Conservation (phyloP, 1,284 basidiomycete species). For the Cryptococcus amylolentus region DNA sequence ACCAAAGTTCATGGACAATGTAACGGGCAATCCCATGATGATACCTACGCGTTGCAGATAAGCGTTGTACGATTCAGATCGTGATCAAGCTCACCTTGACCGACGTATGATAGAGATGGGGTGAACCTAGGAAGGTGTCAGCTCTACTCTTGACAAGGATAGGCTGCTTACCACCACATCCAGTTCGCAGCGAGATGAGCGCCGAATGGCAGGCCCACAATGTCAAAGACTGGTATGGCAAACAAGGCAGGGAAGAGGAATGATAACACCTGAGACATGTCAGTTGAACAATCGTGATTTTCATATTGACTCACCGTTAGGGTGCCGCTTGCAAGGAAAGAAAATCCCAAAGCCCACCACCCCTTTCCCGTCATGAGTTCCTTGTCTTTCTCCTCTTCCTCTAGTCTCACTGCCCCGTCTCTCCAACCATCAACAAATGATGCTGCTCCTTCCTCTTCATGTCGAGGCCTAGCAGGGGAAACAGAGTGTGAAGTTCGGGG, state of each 20-base stretch:
- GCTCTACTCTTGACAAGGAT: slow-evolving; percentile 1
- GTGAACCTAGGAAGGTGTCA: slow-evolving; percentile 61
- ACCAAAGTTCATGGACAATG: slow-evolving; percentile 87
- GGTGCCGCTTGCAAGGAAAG: slow-evolving; percentile 65
- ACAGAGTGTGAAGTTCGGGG: slow-evolving; percentile 26
- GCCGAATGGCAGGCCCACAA: slow-evolving; percentile 53
- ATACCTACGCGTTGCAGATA: slow-evolving; percentile 59
- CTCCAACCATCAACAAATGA: too few species aligned
- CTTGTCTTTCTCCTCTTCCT: slow-evolving; percentile 30
- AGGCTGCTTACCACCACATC: slow-evolving; percentile 68
- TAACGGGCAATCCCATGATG: slow-evolving; percentile 96
- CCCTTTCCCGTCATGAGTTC: slow-evolving; percentile 59
- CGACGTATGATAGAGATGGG: slow-evolving; percentile 84
- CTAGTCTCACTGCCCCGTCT: slow-evolving; percentile 4
- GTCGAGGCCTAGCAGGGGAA: slow-evolving; percentile 12
- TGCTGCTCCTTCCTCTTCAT: neutral
- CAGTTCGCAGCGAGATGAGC: slow-evolving; percentile 70
- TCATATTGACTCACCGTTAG: slow-evolving; percentile 62
- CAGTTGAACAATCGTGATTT: slow-evolving; percentile 1
- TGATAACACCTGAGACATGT: slow-evolving; percentile 53
- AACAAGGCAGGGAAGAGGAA: slow-evolving; percentile 86
- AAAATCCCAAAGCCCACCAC: slow-evolving; percentile 69
- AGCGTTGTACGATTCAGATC: neutral
- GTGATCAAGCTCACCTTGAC: slow-evolving; percentile 62
- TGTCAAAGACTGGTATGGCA: slow-evolving; percentile 83